A percentile compares a stretch with the other conserved stretches of the same genome.
Evolutionary conservation across 1,284 basidiomycete species (phyloP).

Genomic region (Ganoderma boninense): DNA sequence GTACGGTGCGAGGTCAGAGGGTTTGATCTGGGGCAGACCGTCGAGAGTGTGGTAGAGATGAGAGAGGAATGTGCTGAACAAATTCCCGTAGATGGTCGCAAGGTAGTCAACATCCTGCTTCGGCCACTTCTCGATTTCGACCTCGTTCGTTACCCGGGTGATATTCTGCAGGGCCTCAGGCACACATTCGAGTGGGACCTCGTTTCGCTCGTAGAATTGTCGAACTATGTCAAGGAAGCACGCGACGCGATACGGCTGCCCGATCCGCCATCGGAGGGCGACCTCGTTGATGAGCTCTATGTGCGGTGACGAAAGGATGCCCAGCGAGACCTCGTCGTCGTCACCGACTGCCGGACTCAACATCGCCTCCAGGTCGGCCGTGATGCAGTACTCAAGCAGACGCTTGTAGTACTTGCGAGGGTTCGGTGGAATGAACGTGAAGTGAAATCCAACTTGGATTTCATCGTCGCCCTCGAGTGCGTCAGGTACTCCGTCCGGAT

Average conservation of each 20-base stretch:
- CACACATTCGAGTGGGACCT: constrained; percentile 94
- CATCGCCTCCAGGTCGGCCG: constrained; percentile 91
- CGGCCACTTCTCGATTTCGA: constrained; percentile 82
- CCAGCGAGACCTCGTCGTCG: constrained; percentile 95
- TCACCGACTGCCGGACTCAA: constrained; percentile 88
- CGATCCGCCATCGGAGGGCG: constrained; percentile 90
- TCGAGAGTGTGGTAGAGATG: constrained; percentile 89
- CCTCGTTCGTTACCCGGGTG: constrained; percentile 74
- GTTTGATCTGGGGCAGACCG: constrained; percentile 74
- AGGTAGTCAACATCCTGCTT: constrained; percentile 83
- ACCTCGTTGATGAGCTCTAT: constrained; percentile 89
- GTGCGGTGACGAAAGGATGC: constrained; percentile 88
- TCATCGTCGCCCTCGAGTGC: constrained; percentile 71
- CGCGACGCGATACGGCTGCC: constrained; percentile 78
- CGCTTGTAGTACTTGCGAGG: constrained; percentile 87
- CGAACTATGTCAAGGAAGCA: constrained; percentile 91
- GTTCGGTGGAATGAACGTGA: constrained; percentile 92
- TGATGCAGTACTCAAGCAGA: constrained; percentile 86
- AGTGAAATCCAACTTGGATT: constrained; percentile 72
- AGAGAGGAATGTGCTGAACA: constrained; percentile 91
- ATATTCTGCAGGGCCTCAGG: constrained; percentile 87
- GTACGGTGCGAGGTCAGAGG: constrained; percentile 69
- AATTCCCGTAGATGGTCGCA: constrained; percentile 66
- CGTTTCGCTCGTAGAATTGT: constrained; percentile 87
- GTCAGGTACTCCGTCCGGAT: constrained; percentile 51